Evolutionary conservation across 2,329 filamentous ascomycete species (phyloP).

Genomic region (Balansia obtecta): DNA sequence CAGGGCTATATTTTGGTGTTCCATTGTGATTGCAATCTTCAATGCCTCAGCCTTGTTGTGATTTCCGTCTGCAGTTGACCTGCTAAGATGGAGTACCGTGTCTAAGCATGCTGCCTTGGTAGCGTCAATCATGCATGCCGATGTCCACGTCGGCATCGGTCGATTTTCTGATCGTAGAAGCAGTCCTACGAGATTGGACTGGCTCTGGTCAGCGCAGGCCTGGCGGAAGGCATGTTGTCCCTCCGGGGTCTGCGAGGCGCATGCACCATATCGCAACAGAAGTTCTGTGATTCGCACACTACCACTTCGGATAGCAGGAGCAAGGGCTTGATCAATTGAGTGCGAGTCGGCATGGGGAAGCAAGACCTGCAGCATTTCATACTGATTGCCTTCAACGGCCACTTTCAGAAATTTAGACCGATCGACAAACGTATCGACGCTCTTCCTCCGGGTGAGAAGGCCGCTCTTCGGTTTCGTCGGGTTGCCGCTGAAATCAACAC

Average conservation of each 20-base stretch:
- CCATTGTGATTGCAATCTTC: conserved; percentile 33
- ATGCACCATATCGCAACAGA: conserved; percentile 39
- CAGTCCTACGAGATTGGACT: conserved; percentile 33
- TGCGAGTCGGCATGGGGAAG: conserved; percentile 38
- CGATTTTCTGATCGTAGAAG: conserved; percentile 36
- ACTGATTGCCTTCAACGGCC: conserved; percentile 36
- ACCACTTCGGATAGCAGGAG: conserved; percentile 32
- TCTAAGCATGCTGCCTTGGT: conserved; percentile 34
- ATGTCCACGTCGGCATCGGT: conserved; percentile 29
- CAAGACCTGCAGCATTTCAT: conserved; percentile 41
- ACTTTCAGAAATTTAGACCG: conserved; percentile 37
- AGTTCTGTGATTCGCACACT: conserved; percentile 32
- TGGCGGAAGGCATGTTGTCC: conserved; percentile 42
- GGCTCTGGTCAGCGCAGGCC: conserved; percentile 32
- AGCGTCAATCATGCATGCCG: conserved; percentile 40
- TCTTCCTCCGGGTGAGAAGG: conserved; percentile 35
- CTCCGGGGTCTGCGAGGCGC: conserved; percentile 31
- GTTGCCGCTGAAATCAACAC: conserved; percentile 37
- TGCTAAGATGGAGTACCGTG: conserved; percentile 37
- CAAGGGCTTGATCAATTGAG: conserved; percentile 36
- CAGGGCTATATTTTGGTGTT: conserved; percentile 40
- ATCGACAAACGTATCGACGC: conserved; percentile 34
- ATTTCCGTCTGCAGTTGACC: conserved; percentile 40
- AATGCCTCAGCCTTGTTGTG: conserved; percentile 39
- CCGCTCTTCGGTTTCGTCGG: conserved; percentile 32